These are phyloP conservation scores for Meripilus lineatus DNA, from an alignment of 1,284 basidiomycete genomes.

Conservation along the genomic window DNA sequence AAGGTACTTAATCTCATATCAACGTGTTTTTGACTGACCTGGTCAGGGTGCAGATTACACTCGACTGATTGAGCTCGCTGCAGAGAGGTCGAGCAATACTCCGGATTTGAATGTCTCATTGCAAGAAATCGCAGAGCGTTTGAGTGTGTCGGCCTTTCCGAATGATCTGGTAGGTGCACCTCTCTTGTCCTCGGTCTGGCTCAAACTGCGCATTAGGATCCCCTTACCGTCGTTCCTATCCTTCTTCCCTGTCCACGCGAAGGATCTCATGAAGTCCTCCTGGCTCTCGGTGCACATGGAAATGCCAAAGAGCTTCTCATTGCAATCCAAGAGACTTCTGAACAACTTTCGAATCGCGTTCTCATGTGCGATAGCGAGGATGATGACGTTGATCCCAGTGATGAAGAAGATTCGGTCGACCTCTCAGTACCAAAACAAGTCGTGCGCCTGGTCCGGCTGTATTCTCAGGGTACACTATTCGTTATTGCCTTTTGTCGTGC, in stretches of 20 bases:
- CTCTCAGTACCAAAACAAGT: slow-evolving; percentile 25
- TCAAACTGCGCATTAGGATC: slow-evolving; percentile 36
- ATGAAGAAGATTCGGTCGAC: slow-evolving; percentile 25
- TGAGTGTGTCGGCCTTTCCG: too few relatives aligned
- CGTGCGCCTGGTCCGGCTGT: slow-evolving; percentile 33
- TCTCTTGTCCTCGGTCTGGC: background rate
- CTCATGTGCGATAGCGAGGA: slow-evolving; percentile 11
- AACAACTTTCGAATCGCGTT: slow-evolving; percentile 35
- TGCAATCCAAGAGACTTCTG: slow-evolving; percentile 53
- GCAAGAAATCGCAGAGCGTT: too few relatives aligned
- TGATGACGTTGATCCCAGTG: slow-evolving; percentile 21
- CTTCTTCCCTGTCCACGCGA: slow-evolving; percentile 35
- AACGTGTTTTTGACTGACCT: too few relatives aligned
- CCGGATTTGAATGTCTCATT: too few relatives aligned
- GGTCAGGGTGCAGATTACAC: too few relatives aligned
- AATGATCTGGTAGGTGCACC: too few relatives aligned
- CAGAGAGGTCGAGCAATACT: too few relatives aligned
- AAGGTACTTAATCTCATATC: too few relatives aligned
- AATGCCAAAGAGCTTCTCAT: slow-evolving; percentile 61
- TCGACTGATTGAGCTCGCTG: too few relatives aligned
- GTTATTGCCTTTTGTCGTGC: background rate
- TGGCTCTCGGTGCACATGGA: slow-evolving; percentile 37
- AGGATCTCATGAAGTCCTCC: slow-evolving; percentile 38
- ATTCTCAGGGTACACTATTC: slow-evolving; percentile 32
- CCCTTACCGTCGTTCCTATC: slow-evolving; percentile 42